phyloP scores from a whole-genome alignment of 345 rosid species.

The Camelina hispida region DNA sequence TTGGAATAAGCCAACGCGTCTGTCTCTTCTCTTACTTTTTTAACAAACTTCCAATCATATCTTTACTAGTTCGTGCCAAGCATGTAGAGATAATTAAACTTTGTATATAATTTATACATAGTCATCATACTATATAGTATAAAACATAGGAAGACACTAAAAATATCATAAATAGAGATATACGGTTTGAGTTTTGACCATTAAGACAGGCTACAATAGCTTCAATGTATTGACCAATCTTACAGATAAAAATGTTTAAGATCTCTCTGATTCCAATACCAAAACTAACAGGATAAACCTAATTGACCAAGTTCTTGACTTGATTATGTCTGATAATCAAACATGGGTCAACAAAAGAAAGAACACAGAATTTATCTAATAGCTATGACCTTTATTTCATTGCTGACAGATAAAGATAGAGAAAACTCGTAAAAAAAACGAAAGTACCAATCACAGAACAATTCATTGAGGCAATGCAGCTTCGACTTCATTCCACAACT shows the following conservation, averaged over 20 bases:
- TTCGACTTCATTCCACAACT: constrained; percentile 82
- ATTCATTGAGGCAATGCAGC: constrained; percentile 63
- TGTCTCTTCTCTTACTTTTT: not conserved
- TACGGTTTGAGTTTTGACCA: constrained; percentile 10
- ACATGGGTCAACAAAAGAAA: constrained; percentile 4
- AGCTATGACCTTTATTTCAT: constrained; percentile 19
- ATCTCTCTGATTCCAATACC: constrained; percentile 18
- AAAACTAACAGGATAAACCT: constrained; percentile 25
- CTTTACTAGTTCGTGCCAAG: constrained; percentile 38
- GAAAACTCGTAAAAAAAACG: not conserved
- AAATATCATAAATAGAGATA: not conserved
- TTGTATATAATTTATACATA: no score
- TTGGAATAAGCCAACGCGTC: constrained; percentile 43
- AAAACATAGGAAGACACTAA: constrained; percentile 2
- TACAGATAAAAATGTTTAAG: constrained; percentile 10
- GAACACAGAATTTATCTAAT: constrained; percentile 25
- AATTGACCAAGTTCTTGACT: not conserved
- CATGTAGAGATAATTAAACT: constrained; percentile 5
- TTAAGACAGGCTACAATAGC: constrained; percentile 21
- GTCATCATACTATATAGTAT: no score
- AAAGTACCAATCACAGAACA: constrained; percentile 12
- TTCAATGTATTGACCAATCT: constrained; percentile 26
- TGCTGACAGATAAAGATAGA: constrained; percentile 6
- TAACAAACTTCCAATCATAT: constrained; percentile 25
- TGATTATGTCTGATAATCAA: not conserved